Conservation (phyloP, 164 flowering plant species). For the Vitis rupestris region DNA sequence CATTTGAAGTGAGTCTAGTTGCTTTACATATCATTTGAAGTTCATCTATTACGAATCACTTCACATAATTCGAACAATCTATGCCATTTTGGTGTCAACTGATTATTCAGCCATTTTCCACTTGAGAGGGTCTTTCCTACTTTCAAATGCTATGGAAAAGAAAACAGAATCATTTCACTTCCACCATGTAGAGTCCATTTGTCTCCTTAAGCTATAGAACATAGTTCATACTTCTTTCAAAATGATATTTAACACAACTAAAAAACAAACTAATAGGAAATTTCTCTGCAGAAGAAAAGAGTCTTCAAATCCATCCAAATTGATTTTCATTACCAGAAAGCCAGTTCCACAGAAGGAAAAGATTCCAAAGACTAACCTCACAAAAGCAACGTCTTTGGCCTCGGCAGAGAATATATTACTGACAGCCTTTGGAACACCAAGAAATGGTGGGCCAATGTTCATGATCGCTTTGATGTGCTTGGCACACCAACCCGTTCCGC, state of each 20-base stretch:
- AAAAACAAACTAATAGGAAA: no score
- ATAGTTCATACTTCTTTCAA: not conserved
- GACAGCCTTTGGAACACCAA: slow-evolving; percentile 76
- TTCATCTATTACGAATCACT: not conserved
- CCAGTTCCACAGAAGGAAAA: slow-evolving; percentile 1
- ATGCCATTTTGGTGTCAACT: not conserved
- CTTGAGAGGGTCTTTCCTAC: not conserved
- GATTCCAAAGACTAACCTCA: slow-evolving; percentile 42
- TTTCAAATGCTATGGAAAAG: not conserved
- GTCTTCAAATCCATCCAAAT: not conserved
- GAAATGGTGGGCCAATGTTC: slow-evolving; percentile 76
- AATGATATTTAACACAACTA: no score
- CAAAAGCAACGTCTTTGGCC: slow-evolving; percentile 55
- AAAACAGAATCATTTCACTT: not conserved
- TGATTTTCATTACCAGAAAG: not conserved
- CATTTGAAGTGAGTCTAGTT: not conserved
- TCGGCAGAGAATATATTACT: slow-evolving; percentile 62
- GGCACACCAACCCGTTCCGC: slow-evolving; percentile 68
- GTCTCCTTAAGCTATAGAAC: not conserved
- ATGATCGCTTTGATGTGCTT: slow-evolving; percentile 70
- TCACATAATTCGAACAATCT: not conserved
- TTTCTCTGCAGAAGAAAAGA: no score
- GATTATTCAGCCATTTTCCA: no score
- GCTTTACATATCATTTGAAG: not conserved
- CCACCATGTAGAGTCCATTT: not conserved